phyloP scores from a whole-genome alignment of 1,139 yeast genomes.

The Protomyces pachydermus region DNA sequence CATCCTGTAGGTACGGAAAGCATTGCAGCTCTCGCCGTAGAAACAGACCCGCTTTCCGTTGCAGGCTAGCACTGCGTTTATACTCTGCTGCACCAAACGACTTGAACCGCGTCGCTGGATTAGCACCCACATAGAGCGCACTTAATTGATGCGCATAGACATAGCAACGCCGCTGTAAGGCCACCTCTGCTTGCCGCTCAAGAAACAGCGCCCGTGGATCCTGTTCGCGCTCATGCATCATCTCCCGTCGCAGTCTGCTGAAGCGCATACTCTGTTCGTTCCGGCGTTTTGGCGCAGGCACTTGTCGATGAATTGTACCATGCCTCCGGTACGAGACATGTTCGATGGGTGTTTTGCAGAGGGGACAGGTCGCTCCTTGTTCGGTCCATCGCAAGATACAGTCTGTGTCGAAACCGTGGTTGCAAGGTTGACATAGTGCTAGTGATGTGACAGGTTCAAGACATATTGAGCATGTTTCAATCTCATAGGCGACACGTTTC shows the following conservation, averaged over 20 bases:
- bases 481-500: neutral
- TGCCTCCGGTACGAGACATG: slow-evolving; percentile 2
- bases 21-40: slow-evolving; percentile 13
- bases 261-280: slow-evolving; percentile 12
- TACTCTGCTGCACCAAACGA: slow-evolving; percentile 2
- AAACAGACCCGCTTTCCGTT: slow-evolving; percentile 17
- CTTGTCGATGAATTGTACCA: slow-evolving; percentile 11
- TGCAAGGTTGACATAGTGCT: slow-evolving; percentile 15
- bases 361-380: slow-evolving; percentile 3
- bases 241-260: neutral
- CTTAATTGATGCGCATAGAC: slow-evolving; percentile 3
- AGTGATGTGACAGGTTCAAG: slow-evolving; percentile 3
- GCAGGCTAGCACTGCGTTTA: neutral
- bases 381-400: slow-evolving; percentile 23
- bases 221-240: neutral
- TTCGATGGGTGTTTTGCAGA: slow-evolving; percentile 7
- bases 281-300: neutral
- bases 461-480: slow-evolving; percentile 13
- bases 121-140: slow-evolving; percentile 18
- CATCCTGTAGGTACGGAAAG: slow-evolving; percentile 7
- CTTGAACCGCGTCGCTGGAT: slow-evolving; percentile 11
- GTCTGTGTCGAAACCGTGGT: slow-evolving; percentile 10
- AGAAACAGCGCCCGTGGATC: neutral
- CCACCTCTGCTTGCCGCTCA: slow-evolving; percentile 3
- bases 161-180: slow-evolving; percentile 7